Conservation (phyloP, 2,329 filamentous ascomycete genomes). For the Aspergillus latus region DNA sequence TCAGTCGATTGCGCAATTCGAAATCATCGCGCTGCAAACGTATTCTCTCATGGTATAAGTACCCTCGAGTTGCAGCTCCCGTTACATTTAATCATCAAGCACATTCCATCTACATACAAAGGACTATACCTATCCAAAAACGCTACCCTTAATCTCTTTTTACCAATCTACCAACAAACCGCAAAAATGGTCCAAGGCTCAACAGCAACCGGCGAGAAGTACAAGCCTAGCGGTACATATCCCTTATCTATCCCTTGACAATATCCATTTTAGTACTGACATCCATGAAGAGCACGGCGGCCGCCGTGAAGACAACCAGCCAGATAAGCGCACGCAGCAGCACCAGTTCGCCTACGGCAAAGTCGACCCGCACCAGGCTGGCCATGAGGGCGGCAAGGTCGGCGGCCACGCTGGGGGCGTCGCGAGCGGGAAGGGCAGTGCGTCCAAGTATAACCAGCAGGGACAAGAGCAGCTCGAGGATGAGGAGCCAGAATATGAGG, state of each 20-base stretch:
- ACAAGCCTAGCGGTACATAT: slow-evolving; percentile 13
- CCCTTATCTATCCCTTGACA: too few relatives aligned
- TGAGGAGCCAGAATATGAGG: background rate
- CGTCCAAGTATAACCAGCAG: background rate
- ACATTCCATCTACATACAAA: background rate
- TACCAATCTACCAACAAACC: background rate
- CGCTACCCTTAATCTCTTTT: background rate
- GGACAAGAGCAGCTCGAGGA: background rate
- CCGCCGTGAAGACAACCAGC: slow-evolving; percentile 12
- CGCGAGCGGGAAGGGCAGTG: slow-evolving; percentile 4
- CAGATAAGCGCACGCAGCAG: slow-evolving; percentile 13
- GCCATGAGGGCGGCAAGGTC: slow-evolving; percentile 9
- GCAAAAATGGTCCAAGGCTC: slow-evolving; percentile 6
- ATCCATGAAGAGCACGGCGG: slow-evolving; percentile 5
- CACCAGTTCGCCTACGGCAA: slow-evolving; percentile 12
- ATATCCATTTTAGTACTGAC: background rate
- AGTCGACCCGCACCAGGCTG: slow-evolving; percentile 12
- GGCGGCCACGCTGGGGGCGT: slow-evolving; percentile 6
- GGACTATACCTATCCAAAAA: background rate
- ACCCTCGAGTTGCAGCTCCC: background rate
- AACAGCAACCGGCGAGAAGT: slow-evolving; percentile 9
- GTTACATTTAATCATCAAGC: background rate
- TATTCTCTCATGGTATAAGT: background rate
- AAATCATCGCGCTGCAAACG: background rate
- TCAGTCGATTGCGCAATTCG: background rate